Conservation (phyloP, 2,329 filamentous ascomycete genomes). For the Arachnomyces sp. region DNA sequence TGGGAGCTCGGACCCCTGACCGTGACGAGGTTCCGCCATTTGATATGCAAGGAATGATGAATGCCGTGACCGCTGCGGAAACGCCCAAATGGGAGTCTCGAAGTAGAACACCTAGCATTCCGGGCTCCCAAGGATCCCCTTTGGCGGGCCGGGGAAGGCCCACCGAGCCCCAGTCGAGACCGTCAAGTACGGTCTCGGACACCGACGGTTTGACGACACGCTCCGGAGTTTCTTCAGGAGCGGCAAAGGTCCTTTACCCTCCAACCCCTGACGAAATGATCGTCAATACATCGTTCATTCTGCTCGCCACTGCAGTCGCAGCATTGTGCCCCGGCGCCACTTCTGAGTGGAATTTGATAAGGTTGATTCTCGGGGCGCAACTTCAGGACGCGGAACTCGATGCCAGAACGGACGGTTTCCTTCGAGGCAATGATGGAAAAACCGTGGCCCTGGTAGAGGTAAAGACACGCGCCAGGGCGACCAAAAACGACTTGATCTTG, state of each 20-base stretch:
- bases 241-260: no score
- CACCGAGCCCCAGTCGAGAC: not conserved
- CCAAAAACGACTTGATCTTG: not conserved
- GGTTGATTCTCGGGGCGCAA: not conserved
- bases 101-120: not conserved
- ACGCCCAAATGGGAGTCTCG: not conserved
- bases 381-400: not conserved
- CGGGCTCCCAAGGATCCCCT: not conserved
- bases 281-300: not conserved
- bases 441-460: not conserved
- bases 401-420: not conserved
- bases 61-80: no score
- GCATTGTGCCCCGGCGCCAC: not conserved
- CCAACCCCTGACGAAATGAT: not conserved
- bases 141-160: not conserved
- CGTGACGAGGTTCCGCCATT: no score
- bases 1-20: no score
- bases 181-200: no score
- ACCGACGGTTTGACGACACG: no score
- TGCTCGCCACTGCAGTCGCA: not conserved
- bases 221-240: no score
- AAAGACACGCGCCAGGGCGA: not conserved
- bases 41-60: no score
- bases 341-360: not conserved
- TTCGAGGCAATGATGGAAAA: not conserved